phyloP scores from a whole-genome alignment of 2,329 filamentous ascomycete genomes.

The Pestalotiopsis sp. region DNA sequence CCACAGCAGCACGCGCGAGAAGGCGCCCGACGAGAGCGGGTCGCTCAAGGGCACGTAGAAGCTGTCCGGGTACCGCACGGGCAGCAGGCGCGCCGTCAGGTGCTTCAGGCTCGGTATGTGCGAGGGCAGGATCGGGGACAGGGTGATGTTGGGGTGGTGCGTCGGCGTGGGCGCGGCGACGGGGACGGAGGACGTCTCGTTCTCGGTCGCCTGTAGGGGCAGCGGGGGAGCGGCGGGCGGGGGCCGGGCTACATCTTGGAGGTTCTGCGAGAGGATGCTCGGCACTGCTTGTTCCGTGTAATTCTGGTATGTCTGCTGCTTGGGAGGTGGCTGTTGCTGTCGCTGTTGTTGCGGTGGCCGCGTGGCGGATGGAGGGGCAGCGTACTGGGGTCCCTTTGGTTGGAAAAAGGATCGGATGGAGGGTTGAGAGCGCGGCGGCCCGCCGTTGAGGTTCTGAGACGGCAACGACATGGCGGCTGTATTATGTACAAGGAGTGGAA shows the following conservation, averaged over 20 bases:
- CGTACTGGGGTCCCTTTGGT: constrained; percentile 47
- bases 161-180: constrained; percentile 36
- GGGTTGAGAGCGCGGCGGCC: constrained; percentile 40
- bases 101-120: constrained; percentile 63
- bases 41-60: constrained; percentile 63
- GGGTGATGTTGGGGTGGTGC: constrained; percentile 50
- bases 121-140: constrained; percentile 50
- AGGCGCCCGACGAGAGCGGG: constrained; percentile 50
- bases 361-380: constrained; percentile 23
- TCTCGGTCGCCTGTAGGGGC: constrained; percentile 16
- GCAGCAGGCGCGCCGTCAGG: constrained; percentile 67
- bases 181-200: constrained; percentile 21
- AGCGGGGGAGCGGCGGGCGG: constrained; percentile 18
- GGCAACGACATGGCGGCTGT: constrained; percentile 37
- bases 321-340: constrained; percentile 12
- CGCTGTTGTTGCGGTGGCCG: constrained; percentile 18
- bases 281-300: neutral
- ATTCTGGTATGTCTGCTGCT: no score
- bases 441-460: constrained; percentile 33
- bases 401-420: constrained; percentile 68
- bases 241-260: constrained; percentile 19
- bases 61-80: constrained; percentile 63
- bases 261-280: neutral
- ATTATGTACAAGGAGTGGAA: neutral
- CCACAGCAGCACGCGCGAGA: constrained; percentile 65